Conservation (phyloP, 805 yeast genomes). For the Teunomyces atbi region DNA sequence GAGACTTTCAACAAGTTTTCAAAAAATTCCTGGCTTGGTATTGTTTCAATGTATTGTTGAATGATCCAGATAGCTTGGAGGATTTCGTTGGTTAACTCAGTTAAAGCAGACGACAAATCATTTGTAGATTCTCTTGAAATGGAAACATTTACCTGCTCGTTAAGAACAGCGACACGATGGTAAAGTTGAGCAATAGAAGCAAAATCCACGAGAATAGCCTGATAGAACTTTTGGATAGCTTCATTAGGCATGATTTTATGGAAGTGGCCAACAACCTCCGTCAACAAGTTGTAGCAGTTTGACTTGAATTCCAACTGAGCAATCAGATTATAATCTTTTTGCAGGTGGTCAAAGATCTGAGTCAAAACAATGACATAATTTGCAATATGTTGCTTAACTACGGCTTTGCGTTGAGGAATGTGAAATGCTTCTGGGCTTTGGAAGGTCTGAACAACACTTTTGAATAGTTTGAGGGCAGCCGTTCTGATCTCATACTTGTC, state of each 20-base stretch:
- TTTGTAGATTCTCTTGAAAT: conserved; percentile 10
- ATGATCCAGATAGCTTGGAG: conserved; percentile 30
- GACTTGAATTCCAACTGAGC: conserved; percentile 24
- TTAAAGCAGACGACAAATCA: conserved; percentile 22
- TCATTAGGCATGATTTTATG: conserved; percentile 20
- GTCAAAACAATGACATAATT: conserved; percentile 17
- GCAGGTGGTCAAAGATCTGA: conserved; percentile 13
- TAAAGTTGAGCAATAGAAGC: conserved; percentile 2
- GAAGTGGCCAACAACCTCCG: conserved; percentile 26
- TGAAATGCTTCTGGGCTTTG: conserved; percentile 48
- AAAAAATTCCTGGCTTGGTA: conserved; percentile 16
- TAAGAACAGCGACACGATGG: background rate
- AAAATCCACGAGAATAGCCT: conserved; percentile 13
- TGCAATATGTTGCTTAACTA: conserved; percentile 26
- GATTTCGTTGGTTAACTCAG: conserved; percentile 27
- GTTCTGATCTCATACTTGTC: conserved; percentile 40
- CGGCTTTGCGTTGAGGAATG: conserved; percentile 32
- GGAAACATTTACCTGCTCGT: background rate
- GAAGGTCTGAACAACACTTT: conserved; percentile 52
- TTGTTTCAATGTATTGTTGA: conserved; percentile 21
- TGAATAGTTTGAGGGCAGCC: conserved; percentile 51
- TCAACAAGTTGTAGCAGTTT: conserved; percentile 25
- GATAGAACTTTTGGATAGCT: conserved; percentile 13
- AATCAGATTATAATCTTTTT: background rate
- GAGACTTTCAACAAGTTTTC: conserved; percentile 38